Evolutionary conservation across 2,329 filamentous ascomycete genomes (phyloP), one percentile per base, ranked within the genome.

Genomic region (Aureobasidium sp.): DNA sequence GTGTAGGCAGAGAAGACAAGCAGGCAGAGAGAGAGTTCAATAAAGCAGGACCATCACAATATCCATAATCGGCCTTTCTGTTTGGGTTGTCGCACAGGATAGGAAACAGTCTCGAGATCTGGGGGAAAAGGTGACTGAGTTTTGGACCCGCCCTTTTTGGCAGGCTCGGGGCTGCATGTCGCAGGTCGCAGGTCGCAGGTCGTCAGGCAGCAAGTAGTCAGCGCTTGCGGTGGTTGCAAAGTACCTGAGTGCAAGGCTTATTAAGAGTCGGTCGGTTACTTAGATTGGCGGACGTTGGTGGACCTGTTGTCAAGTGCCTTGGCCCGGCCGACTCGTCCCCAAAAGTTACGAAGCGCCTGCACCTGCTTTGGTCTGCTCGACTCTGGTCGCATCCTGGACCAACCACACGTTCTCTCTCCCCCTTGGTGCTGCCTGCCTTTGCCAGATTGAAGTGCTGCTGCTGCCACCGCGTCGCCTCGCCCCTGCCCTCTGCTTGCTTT

Each of bases 231-330:
- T 25, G 15, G 52, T 56, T n/a, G 27, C 39, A 44, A 44, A 44
- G 39, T 44, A 56, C 17, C 34, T 11, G 9, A 20, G 29, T 48
- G 51, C 51, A 55, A 6, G 34, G 51, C 51, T 55, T 41, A 31
- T 55, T 55, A 31, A 55, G 51, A 55, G 9, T 34, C 31, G 9
- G 31, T 34, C 31, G 51, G 25, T 12, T 29, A 11, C 22, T 25
- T 25, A 34, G 31, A 34, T 34, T 34, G 47, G 52, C 5, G 27
- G 39, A 56, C 52, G 52, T 39, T 56, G 29, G 15, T 48, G 25
- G 25, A 48, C 15, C 27, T 48, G 52, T 55, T 55, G 52, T 55
- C 52, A 55, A 55, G 52, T 56, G 52, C 52, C 52, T 56, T 56
- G 52, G 52, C 52, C 41, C 29, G 27, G 34, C 27, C 39, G 37